Percentiles rank a stretch among this genome's conserved stretches.
These are phyloP conservation scores for Calonectria montana DNA, from an alignment of 2,329 filamentous ascomycete genomes.

Conservation along the genomic window DNA sequence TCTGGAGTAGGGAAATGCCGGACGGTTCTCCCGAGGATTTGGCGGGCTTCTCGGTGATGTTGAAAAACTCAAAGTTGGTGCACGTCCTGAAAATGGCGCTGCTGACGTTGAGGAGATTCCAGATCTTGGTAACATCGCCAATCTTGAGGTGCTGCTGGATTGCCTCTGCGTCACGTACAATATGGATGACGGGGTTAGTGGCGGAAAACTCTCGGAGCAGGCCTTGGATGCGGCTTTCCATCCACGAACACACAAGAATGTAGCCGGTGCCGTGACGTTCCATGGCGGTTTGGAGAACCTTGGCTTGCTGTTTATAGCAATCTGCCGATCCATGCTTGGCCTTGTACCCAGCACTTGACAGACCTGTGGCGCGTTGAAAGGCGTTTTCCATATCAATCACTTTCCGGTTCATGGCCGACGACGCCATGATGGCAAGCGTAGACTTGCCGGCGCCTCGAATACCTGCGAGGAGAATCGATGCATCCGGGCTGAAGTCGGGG, in stretches of 20 bases:
- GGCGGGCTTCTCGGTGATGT: conserved; percentile 69
- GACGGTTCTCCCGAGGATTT: conserved; percentile 28
- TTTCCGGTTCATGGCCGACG: conserved; percentile 74
- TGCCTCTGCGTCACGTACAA: conserved; percentile 73
- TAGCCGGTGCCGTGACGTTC: conserved; percentile 68
- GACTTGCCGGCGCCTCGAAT: conserved; percentile 81
- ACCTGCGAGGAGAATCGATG: conserved; percentile 79
- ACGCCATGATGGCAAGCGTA: conserved; percentile 80
- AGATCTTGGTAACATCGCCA: conserved; percentile 66
- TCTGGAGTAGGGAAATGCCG: conserved; percentile 41
- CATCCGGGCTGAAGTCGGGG: conserved; percentile 65
- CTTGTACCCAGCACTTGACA: conserved; percentile 72
- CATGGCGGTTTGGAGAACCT: conserved; percentile 70
- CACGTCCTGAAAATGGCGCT: conserved; percentile 71
- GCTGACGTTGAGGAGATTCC: conserved; percentile 68
- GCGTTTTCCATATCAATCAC: conserved; percentile 76
- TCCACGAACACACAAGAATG: conserved; percentile 79
- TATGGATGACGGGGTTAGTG: conserved; percentile 77
- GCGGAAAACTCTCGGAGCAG: conserved; percentile 71
- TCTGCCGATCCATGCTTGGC: conserved; percentile 70
- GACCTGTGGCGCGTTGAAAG: conserved; percentile 73
- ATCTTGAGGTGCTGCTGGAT: conserved; percentile 72
- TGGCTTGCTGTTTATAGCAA: conserved; percentile 72
- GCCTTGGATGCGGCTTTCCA: conserved; percentile 72
- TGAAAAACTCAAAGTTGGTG: conserved; percentile 82